Evolutionary conservation across 805 yeast genomes (phyloP), one percentile per base, ranked within the genome.

Genomic region (Ogataea populi-albae): DNA sequence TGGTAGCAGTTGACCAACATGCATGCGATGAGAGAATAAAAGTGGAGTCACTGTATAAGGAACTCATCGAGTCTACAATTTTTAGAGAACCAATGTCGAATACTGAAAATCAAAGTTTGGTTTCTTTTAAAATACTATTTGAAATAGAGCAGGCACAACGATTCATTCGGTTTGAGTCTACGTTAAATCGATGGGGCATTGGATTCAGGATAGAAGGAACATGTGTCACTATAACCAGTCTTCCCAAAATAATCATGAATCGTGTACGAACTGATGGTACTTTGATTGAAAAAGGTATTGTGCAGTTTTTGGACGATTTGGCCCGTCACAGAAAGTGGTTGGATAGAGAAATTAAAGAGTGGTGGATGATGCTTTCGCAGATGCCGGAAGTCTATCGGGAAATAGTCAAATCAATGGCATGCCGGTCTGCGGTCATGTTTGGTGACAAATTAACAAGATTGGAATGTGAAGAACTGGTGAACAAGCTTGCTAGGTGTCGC

Each of bases 1-100:
- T 75, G 11, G 55, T 75, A 15, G 59, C 75, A 1, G 49, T 83
- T 4, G 96, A 87, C 52, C 96, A 86, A 50, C 96, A 87, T 63
- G 95, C 95, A 0, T 76, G 81, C 35, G 94, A 84, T 58, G 95
- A 87, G 52, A 58, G 96, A 36, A 65, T 84, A 0, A 65, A 66
- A 30, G 71, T 82, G 2, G 96, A 87, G 47, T 33, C 40, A 1
- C 48, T 70, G 9, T 58, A 75, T n/a, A 43, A 53, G 22, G 65
- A 64, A 3, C 63, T 66, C 35, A 49, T 75, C 3, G 28, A 40
- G 5, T 41, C 44, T 7, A 64, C 55, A 10, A n/a, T 37, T 11
- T 5, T 29, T 2, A 3, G 14, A n/a, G n/a, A n/a, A n/a, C n/a
- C n/a, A n/a, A n/a, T n/a, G n/a, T n/a, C n/a, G n/a, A n/a, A n/a